Conservation (phyloP, 352 stramenopile species). For the Globisporangium heterothallicum region DNA sequence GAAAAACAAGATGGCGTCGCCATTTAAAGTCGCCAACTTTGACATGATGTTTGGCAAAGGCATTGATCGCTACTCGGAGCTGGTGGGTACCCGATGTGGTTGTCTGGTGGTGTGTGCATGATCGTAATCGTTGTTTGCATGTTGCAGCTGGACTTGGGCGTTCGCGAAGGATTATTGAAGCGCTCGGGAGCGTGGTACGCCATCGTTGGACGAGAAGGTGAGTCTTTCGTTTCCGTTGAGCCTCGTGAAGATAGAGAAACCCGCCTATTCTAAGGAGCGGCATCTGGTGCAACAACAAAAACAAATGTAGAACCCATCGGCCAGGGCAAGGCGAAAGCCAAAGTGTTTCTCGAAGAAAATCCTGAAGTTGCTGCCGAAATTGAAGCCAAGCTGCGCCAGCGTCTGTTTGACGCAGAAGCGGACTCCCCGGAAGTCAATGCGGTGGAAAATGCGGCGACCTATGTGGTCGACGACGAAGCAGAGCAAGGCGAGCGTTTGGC, state of each 20-base stretch:
- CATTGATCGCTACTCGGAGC: constrained; percentile 89
- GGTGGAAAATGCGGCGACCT: constrained; percentile 4
- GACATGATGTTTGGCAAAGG: constrained; percentile 97
- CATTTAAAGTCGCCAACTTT: constrained; percentile 93
- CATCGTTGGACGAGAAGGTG: constrained; percentile 55
- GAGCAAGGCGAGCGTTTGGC: not conserved
- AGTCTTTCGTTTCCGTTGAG: constrained; percentile 11
- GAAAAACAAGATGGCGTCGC: constrained; percentile 98
- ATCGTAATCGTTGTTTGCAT: no score
- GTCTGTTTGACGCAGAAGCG: constrained; percentile 41
- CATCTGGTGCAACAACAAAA: no score
- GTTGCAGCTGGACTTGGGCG: constrained; percentile 59
- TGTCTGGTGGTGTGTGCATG: not conserved
- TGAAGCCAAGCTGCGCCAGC: constrained; percentile 60
- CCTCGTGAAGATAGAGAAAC: not conserved
- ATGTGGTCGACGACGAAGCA: not conserved
- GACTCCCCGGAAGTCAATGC: constrained; percentile 13
- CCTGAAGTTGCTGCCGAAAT: constrained; percentile 63
- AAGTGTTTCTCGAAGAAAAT: constrained; percentile 74
- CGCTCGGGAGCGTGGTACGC: constrained; percentile 79
- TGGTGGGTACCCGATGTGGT: constrained; percentile 29
- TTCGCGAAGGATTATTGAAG: constrained; percentile 71
- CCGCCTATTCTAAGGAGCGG: no score
- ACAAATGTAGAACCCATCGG: constrained; percentile 79
- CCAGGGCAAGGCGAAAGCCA: constrained; percentile 80